phyloP scores from a whole-genome alignment of 2,329 filamentous ascomycete genomes.

The Stromatinia cepivora region DNA sequence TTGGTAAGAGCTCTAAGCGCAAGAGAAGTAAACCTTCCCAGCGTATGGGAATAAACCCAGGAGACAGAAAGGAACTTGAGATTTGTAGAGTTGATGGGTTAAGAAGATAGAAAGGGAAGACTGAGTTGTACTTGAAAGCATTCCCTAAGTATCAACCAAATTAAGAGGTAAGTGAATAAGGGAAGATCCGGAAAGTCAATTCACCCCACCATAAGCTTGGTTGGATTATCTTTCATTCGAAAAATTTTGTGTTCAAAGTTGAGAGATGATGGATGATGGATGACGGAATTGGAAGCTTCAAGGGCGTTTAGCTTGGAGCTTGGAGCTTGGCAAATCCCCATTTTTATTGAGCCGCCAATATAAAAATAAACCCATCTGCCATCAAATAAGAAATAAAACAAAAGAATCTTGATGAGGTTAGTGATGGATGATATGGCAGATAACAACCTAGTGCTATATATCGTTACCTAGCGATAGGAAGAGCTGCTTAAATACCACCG shows the following conservation, averaged over 20 bases:
- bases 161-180: background rate
- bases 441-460: too few species aligned
- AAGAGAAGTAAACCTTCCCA: background rate
- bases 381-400: background rate
- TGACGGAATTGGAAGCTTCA: too few species aligned
- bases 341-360: background rate
- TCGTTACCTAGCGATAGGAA: background rate
- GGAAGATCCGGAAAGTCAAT: background rate
- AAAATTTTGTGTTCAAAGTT: background rate
- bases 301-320: too few species aligned
- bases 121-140: background rate
- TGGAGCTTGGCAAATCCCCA: background rate
- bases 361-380: background rate
- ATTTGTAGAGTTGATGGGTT: background rate
- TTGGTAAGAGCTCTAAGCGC: background rate
- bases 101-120: background rate
- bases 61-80: background rate
- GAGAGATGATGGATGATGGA: background rate
- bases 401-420: background rate
- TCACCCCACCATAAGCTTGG: background rate
- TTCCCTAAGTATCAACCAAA: background rate
- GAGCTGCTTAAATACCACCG: background rate
- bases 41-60: background rate
- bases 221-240: background rate
- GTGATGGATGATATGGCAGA: background rate